Evolutionary conservation across 2,329 filamentous ascomycete genomes (phyloP).

Genomic region (Periglandula ipomoeae): DNA sequence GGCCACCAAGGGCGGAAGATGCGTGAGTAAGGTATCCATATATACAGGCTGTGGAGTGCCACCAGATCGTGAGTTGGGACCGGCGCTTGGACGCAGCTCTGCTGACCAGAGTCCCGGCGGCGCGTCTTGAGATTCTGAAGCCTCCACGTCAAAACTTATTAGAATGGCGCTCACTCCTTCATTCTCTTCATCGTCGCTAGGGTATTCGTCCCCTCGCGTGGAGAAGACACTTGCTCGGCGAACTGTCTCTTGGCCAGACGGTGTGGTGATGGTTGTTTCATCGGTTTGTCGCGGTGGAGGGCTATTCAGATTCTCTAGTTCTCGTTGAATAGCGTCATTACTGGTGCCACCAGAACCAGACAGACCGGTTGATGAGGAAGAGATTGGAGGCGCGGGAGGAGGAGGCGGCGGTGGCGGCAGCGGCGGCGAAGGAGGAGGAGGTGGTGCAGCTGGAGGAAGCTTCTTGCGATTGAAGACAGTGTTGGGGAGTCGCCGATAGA

Average conservation of each 20-base stretch:
- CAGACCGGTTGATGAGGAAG: neutral
- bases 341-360: neutral
- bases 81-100: slow-evolving; percentile 43
- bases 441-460: slow-evolving; percentile 12
- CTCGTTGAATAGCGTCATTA: neutral
- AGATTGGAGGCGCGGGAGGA: slow-evolving; percentile 1
- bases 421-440: slow-evolving; percentile 12
- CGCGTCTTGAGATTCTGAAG: slow-evolving; percentile 41
- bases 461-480: slow-evolving; percentile 22
- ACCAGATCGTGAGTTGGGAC: slow-evolving; percentile 19
- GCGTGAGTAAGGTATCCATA: slow-evolving; percentile 39
- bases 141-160: slow-evolving; percentile 54
- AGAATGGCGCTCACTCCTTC: slow-evolving; percentile 46
- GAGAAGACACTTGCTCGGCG: slow-evolving; percentile 39
- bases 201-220: slow-evolving; percentile 40
- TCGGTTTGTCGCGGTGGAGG: slow-evolving; percentile 17
- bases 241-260: slow-evolving; percentile 22
- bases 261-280: slow-evolving; percentile 21
- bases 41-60: slow-evolving; percentile 26
- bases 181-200: slow-evolving; percentile 46
- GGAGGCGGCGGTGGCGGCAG: slow-evolving; percentile 14
- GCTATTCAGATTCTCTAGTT: neutral
- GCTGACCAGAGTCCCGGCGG: slow-evolving; percentile 48
- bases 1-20: slow-evolving; percentile 38
- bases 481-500: slow-evolving; percentile 32